Conservation (phyloP, 2,329 filamentous ascomycete genomes). For the Herpotrichia juniperi region DNA sequence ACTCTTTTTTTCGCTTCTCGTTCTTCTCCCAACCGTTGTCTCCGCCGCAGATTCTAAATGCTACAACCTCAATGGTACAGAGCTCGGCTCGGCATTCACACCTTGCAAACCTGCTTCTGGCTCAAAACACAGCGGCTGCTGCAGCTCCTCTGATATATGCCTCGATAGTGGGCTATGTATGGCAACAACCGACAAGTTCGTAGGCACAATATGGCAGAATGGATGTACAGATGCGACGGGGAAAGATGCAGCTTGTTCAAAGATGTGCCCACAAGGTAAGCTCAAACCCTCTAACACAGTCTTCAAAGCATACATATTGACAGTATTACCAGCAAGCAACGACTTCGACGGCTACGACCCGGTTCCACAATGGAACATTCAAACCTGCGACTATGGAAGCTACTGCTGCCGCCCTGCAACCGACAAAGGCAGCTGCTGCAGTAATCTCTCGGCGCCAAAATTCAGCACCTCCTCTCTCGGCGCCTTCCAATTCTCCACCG, state of each 20-base stretch:
- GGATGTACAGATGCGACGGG: slow-evolving; percentile 44
- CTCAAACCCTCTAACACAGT: neutral
- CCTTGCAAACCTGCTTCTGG: slow-evolving; percentile 33
- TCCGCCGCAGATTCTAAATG: slow-evolving; percentile 29
- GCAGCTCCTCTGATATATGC: slow-evolving; percentile 36
- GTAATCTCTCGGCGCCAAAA: slow-evolving; percentile 28
- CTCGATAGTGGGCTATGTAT: slow-evolving; percentile 42
- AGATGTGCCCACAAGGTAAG: slow-evolving; percentile 37
- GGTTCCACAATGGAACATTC: slow-evolving; percentile 39
- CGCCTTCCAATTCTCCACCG: slow-evolving; percentile 24
- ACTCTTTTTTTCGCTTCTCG: slow-evolving; percentile 7
- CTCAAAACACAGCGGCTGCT: slow-evolving; percentile 40
- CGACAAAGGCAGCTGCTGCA: slow-evolving; percentile 37
- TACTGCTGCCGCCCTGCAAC: slow-evolving; percentile 40
- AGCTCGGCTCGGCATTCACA: slow-evolving; percentile 33
- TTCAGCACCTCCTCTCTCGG: slow-evolving; percentile 29
- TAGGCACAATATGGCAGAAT: slow-evolving; percentile 40
- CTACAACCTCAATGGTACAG: slow-evolving; percentile 36
- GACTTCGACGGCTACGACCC: slow-evolving; percentile 20
- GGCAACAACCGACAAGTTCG: slow-evolving; percentile 31
- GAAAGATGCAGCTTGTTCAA: slow-evolving; percentile 34
- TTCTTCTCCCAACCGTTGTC: slow-evolving; percentile 19
- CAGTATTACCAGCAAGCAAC: slow-evolving; percentile 7
- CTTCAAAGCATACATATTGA: slow-evolving; percentile 7
- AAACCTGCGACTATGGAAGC: slow-evolving; percentile 40